Base-by-base conservation (phyloP, 2,329 filamentous ascomycete genomes). In the Botrytis paeoniae region DNA sequence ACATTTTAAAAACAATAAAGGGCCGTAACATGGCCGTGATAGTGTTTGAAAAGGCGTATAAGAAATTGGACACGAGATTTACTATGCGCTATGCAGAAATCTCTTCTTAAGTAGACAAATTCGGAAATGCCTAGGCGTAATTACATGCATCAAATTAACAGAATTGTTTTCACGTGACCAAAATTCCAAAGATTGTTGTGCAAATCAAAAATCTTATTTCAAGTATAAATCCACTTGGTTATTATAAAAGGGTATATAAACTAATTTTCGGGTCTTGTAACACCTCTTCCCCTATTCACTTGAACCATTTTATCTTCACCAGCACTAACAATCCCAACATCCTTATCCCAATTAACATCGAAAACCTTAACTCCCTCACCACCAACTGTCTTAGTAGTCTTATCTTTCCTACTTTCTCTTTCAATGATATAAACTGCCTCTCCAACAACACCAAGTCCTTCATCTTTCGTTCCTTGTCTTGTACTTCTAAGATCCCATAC, bases 291-390 rank as follows among this genome's bases (percentile, higher is more conserved):
- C 60, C 76, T 77, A 75, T 99, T 98, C 74, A 99, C 90, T 85
- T 99, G 96, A 79, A 99, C 91, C 84, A 89, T 91, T 85, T 96
- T 97, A 81, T 99, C 96, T 86, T 98, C 95, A 25, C 95, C 94
- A 61, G 86, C 94, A 79, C 93, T 97, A 62, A 98, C 92, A 81
- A 99, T 95, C 1, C 96, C 97, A 80, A 97, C 89, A 10, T 90
- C 88, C 81, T 87, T 85, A 82, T 98, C 93, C 96, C 96, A 99
- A 74, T 86, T 88, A 8, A 98, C 93, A 48, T 89, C 89, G 82
- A 98, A 93, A 66, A 99, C 94, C 87, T 98, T 98, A 75, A 91
- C 89, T 37, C 94, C 94, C 74, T 96, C 93, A 2, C 95, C 95
- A 12, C 89, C 91, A 59, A 90, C 85, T 25, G 86, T 86, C 80